A percentile compares a stretch with the other conserved stretches of the same genome.
These are phyloP conservation scores for Rhodosporidiobolus sp. DNA, from an alignment of 768 basidiomycete genomes.

Conservation along the genomic window DNA sequence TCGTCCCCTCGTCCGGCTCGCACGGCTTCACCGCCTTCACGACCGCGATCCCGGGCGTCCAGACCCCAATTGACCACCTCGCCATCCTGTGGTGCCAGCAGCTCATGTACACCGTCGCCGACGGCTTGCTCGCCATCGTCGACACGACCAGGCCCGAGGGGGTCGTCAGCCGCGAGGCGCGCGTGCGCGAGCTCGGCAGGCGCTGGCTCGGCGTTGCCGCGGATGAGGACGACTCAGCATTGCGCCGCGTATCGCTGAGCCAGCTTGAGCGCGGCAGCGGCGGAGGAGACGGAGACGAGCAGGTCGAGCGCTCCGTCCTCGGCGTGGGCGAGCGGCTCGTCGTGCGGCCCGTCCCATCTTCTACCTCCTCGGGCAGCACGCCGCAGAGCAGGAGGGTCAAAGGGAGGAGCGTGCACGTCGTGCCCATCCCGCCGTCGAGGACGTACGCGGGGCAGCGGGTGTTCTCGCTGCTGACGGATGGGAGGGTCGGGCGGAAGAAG, in stretches of 20 bases:
- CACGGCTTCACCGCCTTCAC: constrained; percentile 62
- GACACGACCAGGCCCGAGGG: constrained; percentile 10
- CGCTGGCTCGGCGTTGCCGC: constrained; percentile 16
- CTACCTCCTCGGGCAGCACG: background rate
- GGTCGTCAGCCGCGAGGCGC: constrained; percentile 11
- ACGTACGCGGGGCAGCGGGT: background rate
- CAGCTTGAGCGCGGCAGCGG: background rate
- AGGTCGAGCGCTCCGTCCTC: background rate
- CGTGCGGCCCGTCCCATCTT: background rate
- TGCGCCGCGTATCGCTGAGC: background rate
- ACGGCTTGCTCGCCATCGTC: constrained; percentile 34
- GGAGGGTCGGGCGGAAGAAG: constrained; percentile 4
- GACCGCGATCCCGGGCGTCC: constrained; percentile 80
- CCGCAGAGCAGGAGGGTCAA: background rate
- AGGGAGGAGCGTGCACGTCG: background rate
- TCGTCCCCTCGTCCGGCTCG: constrained; percentile 56
- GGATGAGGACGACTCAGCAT: background rate
- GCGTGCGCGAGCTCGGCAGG: constrained; percentile 5
- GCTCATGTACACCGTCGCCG: constrained; percentile 59
- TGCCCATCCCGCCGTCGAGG: constrained; percentile 10
- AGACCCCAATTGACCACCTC: constrained; percentile 92
- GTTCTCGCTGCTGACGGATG: constrained; percentile 25
- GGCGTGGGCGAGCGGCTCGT: constrained; percentile 21
- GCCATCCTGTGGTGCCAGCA: constrained; percentile 99
- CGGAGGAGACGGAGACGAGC: too few relatives aligned